Percentiles rank a stretch among this genome's conserved stretches.
Evolutionary conservation across 1,284 basidiomycete species (phyloP).

Genomic region (Pascua guehoae): DNA sequence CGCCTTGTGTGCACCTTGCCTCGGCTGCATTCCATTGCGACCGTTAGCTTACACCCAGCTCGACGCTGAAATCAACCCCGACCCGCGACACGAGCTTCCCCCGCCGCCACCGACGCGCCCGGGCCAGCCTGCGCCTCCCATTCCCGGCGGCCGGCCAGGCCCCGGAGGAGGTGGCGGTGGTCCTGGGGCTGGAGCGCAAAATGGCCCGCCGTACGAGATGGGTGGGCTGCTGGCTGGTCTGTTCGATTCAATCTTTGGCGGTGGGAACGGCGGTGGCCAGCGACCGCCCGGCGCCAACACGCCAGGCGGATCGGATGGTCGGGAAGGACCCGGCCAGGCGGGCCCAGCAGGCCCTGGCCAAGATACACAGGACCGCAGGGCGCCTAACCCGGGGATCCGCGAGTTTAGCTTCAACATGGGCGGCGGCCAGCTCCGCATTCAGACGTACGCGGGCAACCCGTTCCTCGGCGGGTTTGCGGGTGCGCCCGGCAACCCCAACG

Average conservation of each 20-base stretch:
- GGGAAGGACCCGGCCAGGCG: neutral
- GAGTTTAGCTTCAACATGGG: constrained; percentile 8
- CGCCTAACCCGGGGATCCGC: neutral
- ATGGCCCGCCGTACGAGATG: constrained; percentile 2
- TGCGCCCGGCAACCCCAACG: constrained; percentile 7
- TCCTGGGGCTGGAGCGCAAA: neutral
- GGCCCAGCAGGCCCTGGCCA: neutral
- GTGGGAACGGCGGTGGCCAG: neutral
- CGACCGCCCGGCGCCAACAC: neutral
- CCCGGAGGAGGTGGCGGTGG: constrained; percentile 4
- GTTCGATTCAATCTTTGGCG: constrained; percentile 6
- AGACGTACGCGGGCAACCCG: constrained; percentile 6
- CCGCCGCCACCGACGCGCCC: constrained; percentile 35
- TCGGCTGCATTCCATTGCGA: too few species aligned
- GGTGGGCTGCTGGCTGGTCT: constrained; percentile 4
- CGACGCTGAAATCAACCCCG: constrained; percentile 41
- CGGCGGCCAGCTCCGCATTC: constrained; percentile 5
- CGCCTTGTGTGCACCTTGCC: too few species aligned
- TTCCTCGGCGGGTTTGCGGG: constrained; percentile 9
- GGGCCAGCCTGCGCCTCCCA: neutral
- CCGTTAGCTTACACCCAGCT: constrained; percentile 24
- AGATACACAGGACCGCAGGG: neutral
- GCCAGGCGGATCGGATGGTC: neutral
- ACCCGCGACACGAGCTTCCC: constrained; percentile 40
- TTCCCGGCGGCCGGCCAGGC: constrained; percentile 1